Conservation (phyloP, 805 yeast species). For the Metschnikowia noctiluminum region DNA sequence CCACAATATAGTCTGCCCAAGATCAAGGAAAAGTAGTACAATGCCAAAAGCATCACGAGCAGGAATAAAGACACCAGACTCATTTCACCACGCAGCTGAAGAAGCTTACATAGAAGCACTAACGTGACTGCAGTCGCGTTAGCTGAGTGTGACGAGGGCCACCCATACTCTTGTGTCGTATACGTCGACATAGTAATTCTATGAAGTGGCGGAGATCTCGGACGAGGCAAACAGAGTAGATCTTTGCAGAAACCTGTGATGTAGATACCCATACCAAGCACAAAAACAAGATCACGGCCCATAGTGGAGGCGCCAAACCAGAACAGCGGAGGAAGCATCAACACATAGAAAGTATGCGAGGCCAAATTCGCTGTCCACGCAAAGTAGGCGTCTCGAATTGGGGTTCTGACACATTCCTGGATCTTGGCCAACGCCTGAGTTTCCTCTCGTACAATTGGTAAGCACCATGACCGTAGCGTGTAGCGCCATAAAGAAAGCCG, state of each 20-base stretch:
- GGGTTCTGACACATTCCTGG: conserved; percentile 51
- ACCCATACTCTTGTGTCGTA: conserved; percentile 91
- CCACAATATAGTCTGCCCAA: conserved; percentile 91
- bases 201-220: conserved; percentile 85
- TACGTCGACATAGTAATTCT: conserved; percentile 88
- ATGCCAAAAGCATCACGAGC: conserved; percentile 18
- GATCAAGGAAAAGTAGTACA: conserved; percentile 64
- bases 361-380: conserved; percentile 88
- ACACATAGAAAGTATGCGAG: conserved; percentile 88
- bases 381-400: conserved; percentile 66
- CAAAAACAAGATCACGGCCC: conserved; percentile 57
- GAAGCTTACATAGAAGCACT: conserved; percentile 27
- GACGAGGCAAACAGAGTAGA: conserved; percentile 85
- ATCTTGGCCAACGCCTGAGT: conserved; percentile 54
- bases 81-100: conserved; percentile 12
- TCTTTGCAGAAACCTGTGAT: conserved; percentile 78
- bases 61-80: conserved; percentile 13
- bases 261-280: conserved; percentile 69
- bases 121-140: conserved; percentile 84
- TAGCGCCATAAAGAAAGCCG: conserved; percentile 56
- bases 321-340: conserved; percentile 78
- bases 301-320: conserved; percentile 69
- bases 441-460: conserved; percentile 62
- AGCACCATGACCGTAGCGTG: conserved; percentile 47
- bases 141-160: conserved; percentile 92